Evolutionary conservation across 495 filamentous ascomycete genomes (phyloP), one percentile per base, ranked within the genome.

Genomic region (Neurospora sp.): DNA sequence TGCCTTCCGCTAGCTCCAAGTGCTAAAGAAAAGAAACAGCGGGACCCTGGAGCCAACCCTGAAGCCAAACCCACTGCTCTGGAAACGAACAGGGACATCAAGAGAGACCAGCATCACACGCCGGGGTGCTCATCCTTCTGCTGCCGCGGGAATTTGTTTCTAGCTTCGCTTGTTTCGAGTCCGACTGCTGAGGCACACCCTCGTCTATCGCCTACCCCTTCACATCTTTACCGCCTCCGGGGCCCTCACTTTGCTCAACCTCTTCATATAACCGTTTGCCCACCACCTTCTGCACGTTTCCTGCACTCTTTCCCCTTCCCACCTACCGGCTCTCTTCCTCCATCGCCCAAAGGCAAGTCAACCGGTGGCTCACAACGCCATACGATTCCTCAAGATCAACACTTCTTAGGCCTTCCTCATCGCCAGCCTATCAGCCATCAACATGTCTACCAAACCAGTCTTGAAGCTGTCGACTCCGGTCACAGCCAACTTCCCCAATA

Each of bases 401-500:
- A 45, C 73, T 27, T 70, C n/a, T 74, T 18, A 68, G 41, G 40
- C 45, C 31, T 68, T 68, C 74, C 40, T 14, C 35, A n/a, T 35
- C 65, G 42, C 40, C 74, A 73, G 68, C 68, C 72, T 65, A 65
- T 35, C 73, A 70, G 76, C 73, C 81, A 80, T 78, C 77, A 89
- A 81, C 85, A 83, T 85, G 84, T 84, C 89, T 78, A 75, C 81
- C 74, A 93, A 92, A 81, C 91, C 90, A 73, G 84, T 87, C 72
- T 87, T 94, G 70, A 85, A 88, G 78, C 87, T 93, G 75, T 87
- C 92, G 82, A 97, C 93, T 42, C 93, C 93, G 38, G 85, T 89
- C 78, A 91, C 89, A 69, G 87, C 88, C 70, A 91, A 90, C 71
- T 93, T 95, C 77, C 93, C 93, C 27, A 93, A 92, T 18, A 92